Percentiles rank a stretch among this genome's conserved stretches.
Evolutionary conservation across 495 filamentous ascomycete genomes (phyloP).

Genomic region (Hypomontagnella submonticulosa): DNA sequence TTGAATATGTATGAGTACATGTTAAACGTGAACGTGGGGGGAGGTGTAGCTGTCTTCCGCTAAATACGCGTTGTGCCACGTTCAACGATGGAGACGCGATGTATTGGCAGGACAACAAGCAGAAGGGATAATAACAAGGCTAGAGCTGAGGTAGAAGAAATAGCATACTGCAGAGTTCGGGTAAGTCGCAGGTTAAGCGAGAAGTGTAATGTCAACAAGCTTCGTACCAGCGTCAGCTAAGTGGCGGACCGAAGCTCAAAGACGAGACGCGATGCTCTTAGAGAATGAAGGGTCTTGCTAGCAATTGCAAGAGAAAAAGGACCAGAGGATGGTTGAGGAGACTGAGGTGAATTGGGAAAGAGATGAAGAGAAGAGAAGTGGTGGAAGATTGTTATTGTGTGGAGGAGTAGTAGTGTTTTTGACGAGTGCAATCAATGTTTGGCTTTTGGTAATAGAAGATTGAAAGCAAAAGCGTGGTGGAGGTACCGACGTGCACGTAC

Average conservation of each 20-base stretch:
- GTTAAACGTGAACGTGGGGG: conserved; percentile 16
- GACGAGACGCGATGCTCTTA: conserved; percentile 35
- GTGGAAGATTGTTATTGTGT: conserved; percentile 34
- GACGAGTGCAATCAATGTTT: conserved; percentile 44
- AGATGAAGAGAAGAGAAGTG: conserved; percentile 20
- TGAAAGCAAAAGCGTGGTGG: conserved; percentile 24
- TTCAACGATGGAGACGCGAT: neutral
- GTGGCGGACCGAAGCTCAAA: conserved; percentile 17
- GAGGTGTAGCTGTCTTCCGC: neutral
- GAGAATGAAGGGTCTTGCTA: conserved; percentile 13
- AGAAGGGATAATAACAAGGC: neutral
- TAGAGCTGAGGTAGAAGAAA: neutral
- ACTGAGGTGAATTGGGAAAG: conserved; percentile 31
- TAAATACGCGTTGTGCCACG: conserved; percentile 15
- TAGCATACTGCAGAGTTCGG: conserved; percentile 39
- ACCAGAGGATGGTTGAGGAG: conserved; percentile 16
- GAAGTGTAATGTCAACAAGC: conserved; percentile 36
- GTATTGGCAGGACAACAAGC: neutral
- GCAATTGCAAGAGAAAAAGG: conserved; percentile 5
- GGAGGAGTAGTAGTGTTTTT: conserved; percentile 45
- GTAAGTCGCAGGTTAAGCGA: conserved; percentile 25
- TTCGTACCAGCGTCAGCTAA: neutral
- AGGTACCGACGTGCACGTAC: conserved; percentile 8
- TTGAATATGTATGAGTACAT: conserved; percentile 16
- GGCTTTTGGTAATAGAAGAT: conserved; percentile 35